Evolutionary conservation across 2,329 filamentous ascomycete species (phyloP).

Genomic region (Emergomyces pasteurianus): DNA sequence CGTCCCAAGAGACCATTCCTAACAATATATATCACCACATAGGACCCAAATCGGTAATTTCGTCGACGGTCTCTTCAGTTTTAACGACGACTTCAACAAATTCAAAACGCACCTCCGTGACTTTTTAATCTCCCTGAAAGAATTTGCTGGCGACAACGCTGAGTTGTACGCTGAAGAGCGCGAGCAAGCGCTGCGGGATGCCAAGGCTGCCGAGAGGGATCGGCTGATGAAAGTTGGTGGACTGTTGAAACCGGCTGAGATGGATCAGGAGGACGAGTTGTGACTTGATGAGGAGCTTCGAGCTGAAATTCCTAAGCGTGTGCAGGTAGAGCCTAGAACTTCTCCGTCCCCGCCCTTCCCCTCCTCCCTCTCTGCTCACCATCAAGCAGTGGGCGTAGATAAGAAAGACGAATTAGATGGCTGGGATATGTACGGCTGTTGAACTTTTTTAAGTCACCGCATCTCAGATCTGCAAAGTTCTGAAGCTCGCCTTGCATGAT

Average conservation of each 20-base stretch:
- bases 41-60: slow-evolving; percentile 82
- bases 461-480: background rate
- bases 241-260: slow-evolving; percentile 90
- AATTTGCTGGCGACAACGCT: slow-evolving; percentile 90
- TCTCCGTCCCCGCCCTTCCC: background rate
- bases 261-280: slow-evolving; percentile 69
- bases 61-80: slow-evolving; percentile 75
- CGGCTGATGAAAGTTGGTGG: slow-evolving; percentile 91
- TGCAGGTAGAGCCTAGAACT: background rate
- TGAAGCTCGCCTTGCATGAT: background rate
- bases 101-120: slow-evolving; percentile 95
- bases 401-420: slow-evolving; percentile 1
- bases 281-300: slow-evolving; percentile 67
- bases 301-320: slow-evolving; percentile 41
- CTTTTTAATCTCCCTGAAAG: slow-evolving; percentile 93
- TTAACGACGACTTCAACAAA: slow-evolving; percentile 79
- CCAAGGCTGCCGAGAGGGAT: slow-evolving; percentile 79
- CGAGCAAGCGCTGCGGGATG: slow-evolving; percentile 78
- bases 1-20: slow-evolving; percentile 3
- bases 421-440: slow-evolving; percentile 2
- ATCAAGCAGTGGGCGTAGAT: background rate
- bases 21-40: slow-evolving; percentile 17
- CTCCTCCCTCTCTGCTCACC: background rate
- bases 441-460: background rate
- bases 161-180: slow-evolving; percentile 91